Conservation (phyloP, 306 rosid species). For the Prunus fruticosa region DNA sequence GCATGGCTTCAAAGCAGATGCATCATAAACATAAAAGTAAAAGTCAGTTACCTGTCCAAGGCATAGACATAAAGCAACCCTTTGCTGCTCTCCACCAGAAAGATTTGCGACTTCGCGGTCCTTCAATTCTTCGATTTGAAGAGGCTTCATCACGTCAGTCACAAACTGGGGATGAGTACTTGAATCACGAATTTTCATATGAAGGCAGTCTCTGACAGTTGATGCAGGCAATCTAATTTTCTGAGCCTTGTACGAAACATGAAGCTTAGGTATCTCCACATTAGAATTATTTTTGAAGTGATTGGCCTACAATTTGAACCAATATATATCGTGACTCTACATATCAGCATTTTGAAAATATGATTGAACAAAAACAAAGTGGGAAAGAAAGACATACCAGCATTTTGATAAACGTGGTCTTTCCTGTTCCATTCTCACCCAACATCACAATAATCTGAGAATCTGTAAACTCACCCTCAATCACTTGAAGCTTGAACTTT, state of each 20-base stretch:
- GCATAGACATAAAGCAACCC: slow-evolving; percentile 93
- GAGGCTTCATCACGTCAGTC: slow-evolving; percentile 98
- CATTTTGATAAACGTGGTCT: slow-evolving; percentile 96
- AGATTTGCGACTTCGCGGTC: slow-evolving; percentile 96
- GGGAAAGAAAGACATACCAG: slow-evolving; percentile 54
- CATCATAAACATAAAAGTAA: no score
- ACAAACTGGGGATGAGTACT: slow-evolving; percentile 88
- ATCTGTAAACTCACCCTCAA: slow-evolving; percentile 96
- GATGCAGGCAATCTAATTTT: slow-evolving; percentile 77
- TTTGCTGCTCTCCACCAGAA: slow-evolving; percentile 98
- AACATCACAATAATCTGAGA: slow-evolving; percentile 98
- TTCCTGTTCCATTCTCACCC: slow-evolving; percentile 98
- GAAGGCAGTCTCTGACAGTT: slow-evolving; percentile 75
- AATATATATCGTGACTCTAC: not conserved
- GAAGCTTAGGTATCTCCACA: slow-evolving; percentile 86
- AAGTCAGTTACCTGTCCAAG: slow-evolving; percentile 75
- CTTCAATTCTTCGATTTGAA: slow-evolving; percentile 92
- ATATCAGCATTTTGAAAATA: not conserved
- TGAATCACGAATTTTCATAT: slow-evolving; percentile 74
- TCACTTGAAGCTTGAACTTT: slow-evolving; percentile 71
- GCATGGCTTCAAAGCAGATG: no score
- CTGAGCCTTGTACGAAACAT: slow-evolving; percentile 97
- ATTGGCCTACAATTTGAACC: slow-evolving; percentile 68
- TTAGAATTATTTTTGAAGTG: slow-evolving; percentile 73
- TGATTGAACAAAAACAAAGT: slow-evolving; percentile 1